Conservation (phyloP, 768 basidiomycete genomes). For the Trichaptum fuscoviolaceum region DNA sequence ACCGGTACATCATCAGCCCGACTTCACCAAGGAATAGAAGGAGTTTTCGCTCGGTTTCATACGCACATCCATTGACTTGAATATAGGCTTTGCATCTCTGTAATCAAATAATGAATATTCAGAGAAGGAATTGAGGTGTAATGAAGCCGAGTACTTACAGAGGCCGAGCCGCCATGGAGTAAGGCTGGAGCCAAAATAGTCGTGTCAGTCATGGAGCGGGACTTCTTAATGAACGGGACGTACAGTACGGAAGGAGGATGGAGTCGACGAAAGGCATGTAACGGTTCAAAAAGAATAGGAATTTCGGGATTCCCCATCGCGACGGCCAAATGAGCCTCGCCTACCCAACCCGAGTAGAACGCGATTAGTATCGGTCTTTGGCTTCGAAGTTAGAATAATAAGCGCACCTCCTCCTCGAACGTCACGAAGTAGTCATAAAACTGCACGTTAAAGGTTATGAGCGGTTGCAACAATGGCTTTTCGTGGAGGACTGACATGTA, state of each 20-base stretch:
- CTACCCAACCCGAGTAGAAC: slow-evolving; percentile 11
- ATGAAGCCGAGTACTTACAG: not conserved
- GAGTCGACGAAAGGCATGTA: slow-evolving; percentile 14
- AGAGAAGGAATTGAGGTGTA: not conserved
- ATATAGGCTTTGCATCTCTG: not conserved
- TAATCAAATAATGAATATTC: not conserved
- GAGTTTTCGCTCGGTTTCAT: not conserved
- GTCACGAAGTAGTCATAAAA: slow-evolving; percentile 11
- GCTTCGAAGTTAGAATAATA: not conserved
- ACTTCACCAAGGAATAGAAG: not conserved
- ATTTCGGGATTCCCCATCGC: slow-evolving; percentile 12
- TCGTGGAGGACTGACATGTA: not conserved
- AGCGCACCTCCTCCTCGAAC: slow-evolving; percentile 4
- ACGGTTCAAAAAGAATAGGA: slow-evolving; percentile 16
- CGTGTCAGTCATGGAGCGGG: not conserved
- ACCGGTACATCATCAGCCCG: not conserved
- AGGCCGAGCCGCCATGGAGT: not conserved
- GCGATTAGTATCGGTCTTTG: not conserved
- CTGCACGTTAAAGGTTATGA: not conserved
- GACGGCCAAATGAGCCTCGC: slow-evolving; percentile 15
- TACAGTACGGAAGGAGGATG: not conserved
- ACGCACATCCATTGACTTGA: not conserved
- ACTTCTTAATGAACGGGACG: not conserved
- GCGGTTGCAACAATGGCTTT: not conserved
- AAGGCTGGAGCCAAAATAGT: not conserved